These are phyloP conservation scores for Cyclocybe cylindracea DNA, from an alignment of 768 basidiomycete genomes.

Conservation along the genomic window DNA sequence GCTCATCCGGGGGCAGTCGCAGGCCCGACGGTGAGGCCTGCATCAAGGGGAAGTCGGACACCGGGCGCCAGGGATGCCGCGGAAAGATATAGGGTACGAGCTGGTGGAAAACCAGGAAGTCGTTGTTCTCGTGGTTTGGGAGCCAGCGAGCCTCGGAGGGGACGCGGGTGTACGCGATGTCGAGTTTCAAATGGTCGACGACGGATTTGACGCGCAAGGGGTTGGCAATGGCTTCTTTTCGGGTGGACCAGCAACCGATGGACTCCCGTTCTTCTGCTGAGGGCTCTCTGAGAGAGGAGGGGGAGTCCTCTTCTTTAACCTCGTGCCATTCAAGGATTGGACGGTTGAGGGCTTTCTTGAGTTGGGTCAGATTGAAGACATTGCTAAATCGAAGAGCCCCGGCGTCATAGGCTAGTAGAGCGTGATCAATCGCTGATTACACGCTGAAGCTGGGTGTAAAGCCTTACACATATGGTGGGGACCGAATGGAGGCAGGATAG, in stretches of 20 bases:
- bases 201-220: conserved; percentile 21
- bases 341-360: conserved; percentile 33
- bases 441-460: neutral
- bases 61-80: conserved; percentile 16
- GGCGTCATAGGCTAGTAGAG: conserved; percentile 25
- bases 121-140: conserved; percentile 14
- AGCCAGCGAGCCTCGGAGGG: conserved; percentile 24
- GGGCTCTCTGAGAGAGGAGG: conserved; percentile 19
- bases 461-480: conserved; percentile 40
- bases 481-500: conserved; percentile 49
- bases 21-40: conserved; percentile 25
- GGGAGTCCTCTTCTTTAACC: conserved; percentile 35
- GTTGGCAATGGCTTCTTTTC: conserved; percentile 17
- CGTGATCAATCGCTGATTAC: neutral
- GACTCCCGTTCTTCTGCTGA: conserved; percentile 13
- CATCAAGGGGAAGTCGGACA: conserved; percentile 23
- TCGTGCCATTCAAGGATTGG: conserved; percentile 53
- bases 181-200: conserved; percentile 30
- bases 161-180: conserved; percentile 35
- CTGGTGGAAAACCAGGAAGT: conserved; percentile 25
- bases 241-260: conserved; percentile 36
- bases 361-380: conserved; percentile 41
- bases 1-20: conserved; percentile 24
- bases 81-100: conserved; percentile 28
- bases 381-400: conserved; percentile 39